Conservation (phyloP, 2,329 filamentous ascomycete species). For the Graphilbum ipis-grandicollis region DNA sequence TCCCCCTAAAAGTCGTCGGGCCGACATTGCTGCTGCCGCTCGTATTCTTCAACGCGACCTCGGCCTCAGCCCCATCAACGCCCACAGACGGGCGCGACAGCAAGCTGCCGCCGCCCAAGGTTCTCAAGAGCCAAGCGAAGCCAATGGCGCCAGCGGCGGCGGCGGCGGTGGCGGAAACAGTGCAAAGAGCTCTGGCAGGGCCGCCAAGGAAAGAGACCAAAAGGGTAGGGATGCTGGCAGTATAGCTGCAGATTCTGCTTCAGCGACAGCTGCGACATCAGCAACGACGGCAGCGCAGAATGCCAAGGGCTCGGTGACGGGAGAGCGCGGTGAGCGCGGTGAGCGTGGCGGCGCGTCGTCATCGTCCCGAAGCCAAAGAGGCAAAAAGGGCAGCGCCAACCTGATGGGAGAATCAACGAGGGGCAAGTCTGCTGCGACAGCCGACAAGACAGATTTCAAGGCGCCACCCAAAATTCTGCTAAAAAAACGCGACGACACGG, state of each 20-base stretch:
- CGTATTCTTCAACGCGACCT: conserved; percentile 49
- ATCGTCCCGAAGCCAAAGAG: conserved; percentile 8
- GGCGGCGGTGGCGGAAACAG: no score
- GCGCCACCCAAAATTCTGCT: conserved; percentile 16
- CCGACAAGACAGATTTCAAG: conserved; percentile 10
- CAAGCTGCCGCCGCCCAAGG: conserved; percentile 27
- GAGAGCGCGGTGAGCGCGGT: conserved; percentile 11
- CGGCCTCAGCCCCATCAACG: conserved; percentile 44
- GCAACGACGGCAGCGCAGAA: conserved; percentile 3
- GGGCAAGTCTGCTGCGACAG: conserved; percentile 11
- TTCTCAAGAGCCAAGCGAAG: not conserved
- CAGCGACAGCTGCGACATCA: not conserved
- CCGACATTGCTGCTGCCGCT: conserved; percentile 45
- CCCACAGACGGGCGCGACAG: conserved; percentile 33
- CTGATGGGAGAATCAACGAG: conserved; percentile 11
- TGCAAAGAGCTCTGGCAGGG: no score
- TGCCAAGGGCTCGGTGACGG: conserved; percentile 11
- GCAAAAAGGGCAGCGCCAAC: conserved; percentile 8
- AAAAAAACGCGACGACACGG: conserved; percentile 20
- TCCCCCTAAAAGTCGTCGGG: conserved; percentile 35
- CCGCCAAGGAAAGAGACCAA: no score
- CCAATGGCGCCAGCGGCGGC: not conserved
- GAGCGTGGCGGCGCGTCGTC: no score
- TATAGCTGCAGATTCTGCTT: not conserved
- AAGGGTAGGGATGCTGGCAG: no score